Conservation (phyloP, 2,329 filamentous ascomycete species). For the Neonectria magnoliae region DNA sequence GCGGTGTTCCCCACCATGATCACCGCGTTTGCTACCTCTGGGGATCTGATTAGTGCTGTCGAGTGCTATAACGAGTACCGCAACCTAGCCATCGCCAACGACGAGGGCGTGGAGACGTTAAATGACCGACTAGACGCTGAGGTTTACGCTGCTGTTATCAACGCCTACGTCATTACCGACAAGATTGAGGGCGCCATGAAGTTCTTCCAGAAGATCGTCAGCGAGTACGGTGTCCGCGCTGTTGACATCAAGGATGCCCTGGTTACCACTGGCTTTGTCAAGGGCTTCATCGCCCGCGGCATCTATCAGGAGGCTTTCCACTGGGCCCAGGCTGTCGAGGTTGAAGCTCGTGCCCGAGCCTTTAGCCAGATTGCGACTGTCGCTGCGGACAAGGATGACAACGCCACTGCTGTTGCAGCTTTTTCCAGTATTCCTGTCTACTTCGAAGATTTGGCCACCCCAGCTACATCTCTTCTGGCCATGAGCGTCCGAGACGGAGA, state of each 20-base stretch:
- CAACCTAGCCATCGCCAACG: conserved; percentile 83
- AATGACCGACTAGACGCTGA: conserved; percentile 80
- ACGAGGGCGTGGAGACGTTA: conserved; percentile 75
- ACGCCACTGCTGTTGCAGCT: conserved; percentile 72
- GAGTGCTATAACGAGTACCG: conserved; percentile 98
- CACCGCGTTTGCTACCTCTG: conserved; percentile 83
- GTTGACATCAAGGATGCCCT: conserved; percentile 76
- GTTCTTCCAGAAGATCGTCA: conserved; percentile 84
- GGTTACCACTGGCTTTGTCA: conserved; percentile 78
- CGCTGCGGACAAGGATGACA: conserved; percentile 83
- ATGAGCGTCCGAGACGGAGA: conserved; percentile 87
- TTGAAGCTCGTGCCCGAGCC: conserved; percentile 66
- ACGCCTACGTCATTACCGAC: conserved; percentile 85
- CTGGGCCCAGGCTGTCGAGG: conserved; percentile 74
- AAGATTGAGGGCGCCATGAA: conserved; percentile 83
- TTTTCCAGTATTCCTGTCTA: conserved; percentile 68
- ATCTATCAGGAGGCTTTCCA: conserved; percentile 78
- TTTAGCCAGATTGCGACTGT: conserved; percentile 78
- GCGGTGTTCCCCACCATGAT: conserved; percentile 94
- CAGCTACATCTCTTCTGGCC: conserved; percentile 84
- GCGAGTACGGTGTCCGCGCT: conserved; percentile 67
- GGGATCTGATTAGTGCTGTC: conserved; percentile 87
- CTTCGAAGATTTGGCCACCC: conserved; percentile 60
- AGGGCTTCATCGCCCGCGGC: conserved; percentile 76
- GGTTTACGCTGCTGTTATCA: conserved; percentile 91